A percentile compares a stretch with the other conserved stretches of the same genome.
Evolutionary conservation across 1,139 yeast species (phyloP).

Genomic region (Geotrichum siamense): DNA sequence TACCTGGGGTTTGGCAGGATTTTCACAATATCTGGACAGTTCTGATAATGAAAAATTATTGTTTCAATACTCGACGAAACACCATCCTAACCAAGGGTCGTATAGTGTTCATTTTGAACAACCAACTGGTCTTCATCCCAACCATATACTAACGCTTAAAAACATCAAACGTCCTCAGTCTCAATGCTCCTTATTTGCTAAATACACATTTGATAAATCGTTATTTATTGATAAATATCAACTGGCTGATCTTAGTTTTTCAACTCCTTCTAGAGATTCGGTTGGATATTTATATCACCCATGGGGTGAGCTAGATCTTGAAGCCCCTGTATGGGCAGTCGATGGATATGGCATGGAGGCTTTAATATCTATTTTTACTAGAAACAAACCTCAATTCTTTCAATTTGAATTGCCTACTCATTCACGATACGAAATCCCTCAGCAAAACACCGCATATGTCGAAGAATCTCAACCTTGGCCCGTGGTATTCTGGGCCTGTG

Average conservation of each 20-base stretch:
- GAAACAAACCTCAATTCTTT: constrained; percentile 20
- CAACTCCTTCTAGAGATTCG: constrained; percentile 30
- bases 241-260: constrained; percentile 32
- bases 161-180: constrained; percentile 21
- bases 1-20: constrained; percentile 25
- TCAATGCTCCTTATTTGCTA: constrained; percentile 37
- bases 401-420: constrained; percentile 41
- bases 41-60: constrained; percentile 23
- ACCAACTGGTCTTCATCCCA: constrained; percentile 46
- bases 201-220: constrained; percentile 35
- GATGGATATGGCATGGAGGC: constrained; percentile 43
- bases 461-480: constrained; percentile 35
- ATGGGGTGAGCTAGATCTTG: constrained; percentile 42
- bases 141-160: constrained; percentile 23
- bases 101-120: constrained; percentile 28
- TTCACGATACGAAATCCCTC: constrained; percentile 44
- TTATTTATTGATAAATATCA: constrained; percentile 40
- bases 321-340: constrained; percentile 44
- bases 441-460: constrained; percentile 21
- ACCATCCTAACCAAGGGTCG: constrained; percentile 26
- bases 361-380: constrained; percentile 34
- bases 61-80: constrained; percentile 23
- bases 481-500: constrained; percentile 45
- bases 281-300: constrained; percentile 34
- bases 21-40: constrained; percentile 23